These are phyloP conservation scores for Lanmaoa rubissima DNA, from an alignment of 768 basidiomycete species.

Conservation along the genomic window DNA sequence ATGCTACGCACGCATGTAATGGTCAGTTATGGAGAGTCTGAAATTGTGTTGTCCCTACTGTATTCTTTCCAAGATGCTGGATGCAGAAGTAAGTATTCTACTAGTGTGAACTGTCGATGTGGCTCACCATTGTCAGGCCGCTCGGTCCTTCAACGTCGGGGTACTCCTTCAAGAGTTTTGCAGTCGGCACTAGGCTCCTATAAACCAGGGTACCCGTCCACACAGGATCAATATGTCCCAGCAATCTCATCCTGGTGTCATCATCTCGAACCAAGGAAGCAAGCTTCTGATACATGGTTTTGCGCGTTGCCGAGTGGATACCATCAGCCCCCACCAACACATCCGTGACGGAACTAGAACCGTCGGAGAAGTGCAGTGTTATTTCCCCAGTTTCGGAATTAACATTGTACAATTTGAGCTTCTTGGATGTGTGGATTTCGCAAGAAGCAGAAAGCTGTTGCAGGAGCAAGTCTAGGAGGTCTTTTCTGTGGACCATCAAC, in stretches of 20 bases:
- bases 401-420: constrained; percentile 31
- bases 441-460: constrained; percentile 29
- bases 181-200: constrained; percentile 34
- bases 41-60: constrained; percentile 1
- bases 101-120: neutral
- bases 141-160: constrained; percentile 29
- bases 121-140: constrained; percentile 23
- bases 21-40: neutral
- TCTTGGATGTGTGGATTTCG: constrained; percentile 36
- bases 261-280: constrained; percentile 8
- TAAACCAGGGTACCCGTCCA: constrained; percentile 42
- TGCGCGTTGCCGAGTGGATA: constrained; percentile 37
- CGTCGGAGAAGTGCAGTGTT: constrained; percentile 38
- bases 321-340: constrained; percentile 46
- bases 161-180: constrained; percentile 29
- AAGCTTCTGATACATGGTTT: constrained; percentile 22
- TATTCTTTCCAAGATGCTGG: constrained; percentile 27
- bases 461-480: constrained; percentile 35
- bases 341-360: constrained; percentile 35
- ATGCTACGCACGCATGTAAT: constrained; percentile 29
- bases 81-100: neutral
- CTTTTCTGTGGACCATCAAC: constrained; percentile 36
- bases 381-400: constrained; percentile 24
- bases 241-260: constrained; percentile 5
- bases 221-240: constrained; percentile 31